phyloP scores from a whole-genome alignment of 2,329 filamentous ascomycete species.

The Sporothrix globosa region DNA sequence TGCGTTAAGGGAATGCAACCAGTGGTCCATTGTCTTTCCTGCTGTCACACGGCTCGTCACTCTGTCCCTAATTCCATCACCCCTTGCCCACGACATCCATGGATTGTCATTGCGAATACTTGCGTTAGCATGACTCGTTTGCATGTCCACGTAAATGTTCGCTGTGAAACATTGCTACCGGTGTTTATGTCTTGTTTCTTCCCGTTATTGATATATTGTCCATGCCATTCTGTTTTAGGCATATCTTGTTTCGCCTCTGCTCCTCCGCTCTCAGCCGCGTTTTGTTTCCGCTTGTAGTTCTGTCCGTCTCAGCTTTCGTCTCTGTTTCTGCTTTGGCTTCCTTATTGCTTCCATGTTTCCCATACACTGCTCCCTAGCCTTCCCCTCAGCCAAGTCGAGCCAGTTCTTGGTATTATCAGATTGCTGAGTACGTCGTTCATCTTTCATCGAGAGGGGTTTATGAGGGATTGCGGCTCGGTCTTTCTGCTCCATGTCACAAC shows the following conservation, averaged over 20 bases:
- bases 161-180: no score
- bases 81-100: background rate
- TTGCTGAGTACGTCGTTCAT: background rate
- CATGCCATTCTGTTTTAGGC: conserved; percentile 18
- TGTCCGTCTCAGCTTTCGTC: background rate
- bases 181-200: background rate
- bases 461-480: conserved; percentile 4
- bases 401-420: background rate
- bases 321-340: background rate
- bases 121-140: background rate
- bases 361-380: no score
- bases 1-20: background rate
- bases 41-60: background rate
- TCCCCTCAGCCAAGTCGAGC: background rate
- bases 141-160: no score
- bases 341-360: background rate
- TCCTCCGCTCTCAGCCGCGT: conserved; percentile 8
- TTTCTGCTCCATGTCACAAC: background rate
- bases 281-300: background rate
- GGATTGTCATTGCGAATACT: background rate
- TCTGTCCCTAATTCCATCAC: background rate
- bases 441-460: background rate
- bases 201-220: background rate
- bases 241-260: background rate
- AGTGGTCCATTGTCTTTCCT: background rate